These are phyloP conservation scores for Botrytis medusae DNA, from an alignment of 2,329 filamentous ascomycete species.

Conservation along the genomic window DNA sequence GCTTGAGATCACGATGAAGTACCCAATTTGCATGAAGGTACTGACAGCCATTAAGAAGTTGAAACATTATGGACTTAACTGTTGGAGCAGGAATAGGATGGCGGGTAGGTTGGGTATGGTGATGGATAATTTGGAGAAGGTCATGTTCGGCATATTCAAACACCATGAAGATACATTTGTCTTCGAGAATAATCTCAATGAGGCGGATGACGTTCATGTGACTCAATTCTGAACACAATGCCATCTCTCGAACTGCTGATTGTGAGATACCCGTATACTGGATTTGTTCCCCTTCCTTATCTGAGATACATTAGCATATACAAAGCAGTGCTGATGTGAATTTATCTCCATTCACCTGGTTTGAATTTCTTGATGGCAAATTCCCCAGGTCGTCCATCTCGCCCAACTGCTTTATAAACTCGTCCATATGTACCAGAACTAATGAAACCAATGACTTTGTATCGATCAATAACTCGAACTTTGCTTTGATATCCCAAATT, in stretches of 20 bases:
- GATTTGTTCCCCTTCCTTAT: slow-evolving; percentile 93
- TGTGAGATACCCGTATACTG: slow-evolving; percentile 98
- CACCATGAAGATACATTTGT: slow-evolving; percentile 99
- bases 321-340: not conserved
- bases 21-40: slow-evolving; percentile 98
- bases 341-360: slow-evolving; percentile 35
- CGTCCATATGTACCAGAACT: slow-evolving; percentile 97
- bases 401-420: slow-evolving; percentile 90
- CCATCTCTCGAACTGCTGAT: slow-evolving; percentile 96
- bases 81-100: slow-evolving; percentile 86
- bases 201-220: slow-evolving; percentile 89
- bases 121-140: slow-evolving; percentile 94
- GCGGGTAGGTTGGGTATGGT: slow-evolving; percentile 83
- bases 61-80: slow-evolving; percentile 92
- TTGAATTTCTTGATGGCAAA: slow-evolving; percentile 95
- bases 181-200: slow-evolving; percentile 93
- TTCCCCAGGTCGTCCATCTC: slow-evolving; percentile 71
- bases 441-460: slow-evolving; percentile 97
- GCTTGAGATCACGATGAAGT: slow-evolving; percentile 92
- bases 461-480: slow-evolving; percentile 86
- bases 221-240: slow-evolving; percentile 85
- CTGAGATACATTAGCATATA: slow-evolving; percentile 41
- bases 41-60: slow-evolving; percentile 89
- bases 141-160: slow-evolving; percentile 99
- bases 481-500: slow-evolving; percentile 65